Base-by-base conservation (phyloP, 805 yeast genomes). In the Cyberlindnera maclurae region DNA sequence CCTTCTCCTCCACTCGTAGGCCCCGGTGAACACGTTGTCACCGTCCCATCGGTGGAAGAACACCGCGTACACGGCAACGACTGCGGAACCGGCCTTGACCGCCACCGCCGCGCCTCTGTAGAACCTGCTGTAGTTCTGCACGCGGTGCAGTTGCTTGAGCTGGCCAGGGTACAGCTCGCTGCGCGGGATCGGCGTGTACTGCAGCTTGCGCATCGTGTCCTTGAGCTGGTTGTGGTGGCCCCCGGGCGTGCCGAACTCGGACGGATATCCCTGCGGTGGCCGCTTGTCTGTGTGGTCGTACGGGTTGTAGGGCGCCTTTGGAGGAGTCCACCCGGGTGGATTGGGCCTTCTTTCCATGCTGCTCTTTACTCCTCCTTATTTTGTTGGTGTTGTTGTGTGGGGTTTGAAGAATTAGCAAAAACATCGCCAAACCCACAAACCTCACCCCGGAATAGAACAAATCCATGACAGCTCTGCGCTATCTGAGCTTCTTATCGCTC, bases 241-340 rank as follows among this genome's bases (percentile, higher is more conserved):
- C 1, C 84, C 79, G 0, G 93, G 90, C 1, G 79, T 61, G 41
- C 73, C 68, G 63, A 70, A 86, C 57, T 85, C 95, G 18, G 88
- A 79, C 1, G 95, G 95, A 47, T 86, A 85, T 3, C 95, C 95
- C 54, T 79, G 78, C 0, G 94, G 73, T 0, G 95, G 95, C 33
- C 95, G 67, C 30, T 65, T 55, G 54, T 85, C 95, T 1, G 73
- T 61, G 0, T 89, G 82, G 54, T 85, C 95, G 52, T 78, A 86
- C 6, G 95, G 95, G 51, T 85, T 85, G 56, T 83, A 86, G 0
- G 45, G 44, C 10, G 57, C 52, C 9, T 47, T 35, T 8, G 95
- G 95, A 2, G 78, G 84, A 0, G 71, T 71, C 93, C 93, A 82
- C 0, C 87, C 88, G 6, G 73, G 71, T 3, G 93, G 89, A 50